Percentiles rank a stretch among this genome's conserved stretches.
These are phyloP conservation scores for Neurospora terricola DNA, from an alignment of 495 filamentous ascomycete genomes.

Conservation along the genomic window DNA sequence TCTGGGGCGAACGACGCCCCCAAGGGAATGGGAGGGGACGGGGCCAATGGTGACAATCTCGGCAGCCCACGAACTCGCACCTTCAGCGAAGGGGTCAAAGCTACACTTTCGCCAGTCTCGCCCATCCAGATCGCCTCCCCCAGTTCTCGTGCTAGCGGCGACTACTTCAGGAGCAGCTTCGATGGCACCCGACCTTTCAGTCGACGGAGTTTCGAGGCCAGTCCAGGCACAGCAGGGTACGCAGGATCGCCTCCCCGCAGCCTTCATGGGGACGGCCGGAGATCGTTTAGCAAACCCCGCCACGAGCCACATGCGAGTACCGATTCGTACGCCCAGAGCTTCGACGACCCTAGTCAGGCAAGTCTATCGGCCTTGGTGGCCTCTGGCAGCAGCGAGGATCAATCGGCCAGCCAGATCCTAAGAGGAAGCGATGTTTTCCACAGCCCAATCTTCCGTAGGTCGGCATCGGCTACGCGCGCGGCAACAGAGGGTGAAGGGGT, in stretches of 20 bases:
- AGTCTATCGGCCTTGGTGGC: conserved; percentile 55
- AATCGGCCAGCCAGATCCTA: conserved; percentile 85
- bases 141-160: conserved; percentile 35
- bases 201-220: conserved; percentile 42
- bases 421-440: conserved; percentile 80
- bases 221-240: conserved; percentile 23
- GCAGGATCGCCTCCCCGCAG: conserved; percentile 42
- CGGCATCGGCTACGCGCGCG: conserved; percentile 27
- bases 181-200: conserved; percentile 33
- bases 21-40: conserved; percentile 4
- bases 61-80: conserved; percentile 29
- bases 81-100: conserved; percentile 52
- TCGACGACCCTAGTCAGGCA: conserved; percentile 50
- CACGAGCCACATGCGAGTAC: conserved; percentile 55
- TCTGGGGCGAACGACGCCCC: conserved; percentile 14
- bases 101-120: conserved; percentile 49
- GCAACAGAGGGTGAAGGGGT: conserved; percentile 3
- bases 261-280: conserved; percentile 40
- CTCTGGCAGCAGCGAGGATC: conserved; percentile 67
- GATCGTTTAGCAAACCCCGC: conserved; percentile 33
- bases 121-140: conserved; percentile 28
- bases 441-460: conserved; percentile 58
- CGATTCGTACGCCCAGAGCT: conserved; percentile 67
- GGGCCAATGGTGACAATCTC: neutral
- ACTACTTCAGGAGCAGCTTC: conserved; percentile 30